A percentile compares a stretch with the other conserved stretches of the same genome.
phyloP scores from a whole-genome alignment of 73 alveolate species.

The Symbiodinium pilosum region DNA sequence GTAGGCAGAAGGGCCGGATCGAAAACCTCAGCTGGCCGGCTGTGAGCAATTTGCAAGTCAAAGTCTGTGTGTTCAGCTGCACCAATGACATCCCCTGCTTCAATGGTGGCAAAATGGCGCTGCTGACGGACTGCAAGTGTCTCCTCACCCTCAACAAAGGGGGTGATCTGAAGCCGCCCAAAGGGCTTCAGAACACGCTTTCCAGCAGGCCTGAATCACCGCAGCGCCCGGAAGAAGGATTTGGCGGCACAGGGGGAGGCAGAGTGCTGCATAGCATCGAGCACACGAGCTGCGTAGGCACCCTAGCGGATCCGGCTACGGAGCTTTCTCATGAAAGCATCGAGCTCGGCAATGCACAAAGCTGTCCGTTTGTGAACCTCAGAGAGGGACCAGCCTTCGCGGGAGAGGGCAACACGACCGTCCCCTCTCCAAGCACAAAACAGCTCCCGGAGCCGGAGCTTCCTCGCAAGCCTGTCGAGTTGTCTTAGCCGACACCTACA shows the following conservation, averaged over 20 bases:
- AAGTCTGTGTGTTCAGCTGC: background rate
- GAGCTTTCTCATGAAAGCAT: background rate
- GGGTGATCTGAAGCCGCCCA: no score
- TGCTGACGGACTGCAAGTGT: background rate
- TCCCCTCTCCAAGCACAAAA: no score
- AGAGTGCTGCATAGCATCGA: background rate
- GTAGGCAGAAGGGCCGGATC: background rate
- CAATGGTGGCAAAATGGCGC: background rate
- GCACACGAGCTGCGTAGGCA: background rate
- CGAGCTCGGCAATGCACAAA: background rate
- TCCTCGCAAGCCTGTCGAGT: no score
- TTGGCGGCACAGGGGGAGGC: background rate
- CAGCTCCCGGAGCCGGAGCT: no score
- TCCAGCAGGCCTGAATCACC: background rate
- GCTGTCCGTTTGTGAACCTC: background rate
- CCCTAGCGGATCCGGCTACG: background rate
- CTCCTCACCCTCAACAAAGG: background rate
- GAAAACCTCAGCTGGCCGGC: background rate
- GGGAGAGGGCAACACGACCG: no score
- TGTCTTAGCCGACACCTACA: no score
- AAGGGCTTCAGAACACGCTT: background rate
- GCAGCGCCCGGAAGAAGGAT: background rate
- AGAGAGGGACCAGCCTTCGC: background rate
- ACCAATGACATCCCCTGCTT: background rate
- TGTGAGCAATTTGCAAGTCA: background rate